Conservation (phyloP, 1,284 basidiomycete genomes). For the Cryptococcus depauperatus region DNA sequence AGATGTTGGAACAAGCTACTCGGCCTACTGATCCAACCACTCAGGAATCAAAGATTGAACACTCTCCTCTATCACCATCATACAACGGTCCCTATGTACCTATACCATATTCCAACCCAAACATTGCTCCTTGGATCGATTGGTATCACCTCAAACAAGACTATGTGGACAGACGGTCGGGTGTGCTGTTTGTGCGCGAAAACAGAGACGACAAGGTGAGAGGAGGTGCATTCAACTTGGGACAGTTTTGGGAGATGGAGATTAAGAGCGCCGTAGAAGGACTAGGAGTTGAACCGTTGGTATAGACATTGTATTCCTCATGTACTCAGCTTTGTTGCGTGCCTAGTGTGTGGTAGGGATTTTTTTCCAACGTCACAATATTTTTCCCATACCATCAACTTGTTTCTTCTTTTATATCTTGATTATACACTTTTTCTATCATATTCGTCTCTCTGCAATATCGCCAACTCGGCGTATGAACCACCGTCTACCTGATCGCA, state of each 20-base stretch:
- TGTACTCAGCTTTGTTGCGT: too few relatives aligned
- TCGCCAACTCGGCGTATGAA: not conserved
- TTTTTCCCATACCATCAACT: not conserved
- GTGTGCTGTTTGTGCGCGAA: conserved; percentile 60
- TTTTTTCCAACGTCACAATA: not conserved
- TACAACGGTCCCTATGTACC: conserved; percentile 42
- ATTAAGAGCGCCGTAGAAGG: conserved; percentile 67
- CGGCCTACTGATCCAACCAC: conserved; percentile 14
- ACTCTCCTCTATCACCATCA: conserved; percentile 30
- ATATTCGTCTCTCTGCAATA: not conserved
- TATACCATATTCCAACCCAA: conserved; percentile 36
- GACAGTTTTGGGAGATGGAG: conserved; percentile 80
- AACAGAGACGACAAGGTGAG: conserved; percentile 72
- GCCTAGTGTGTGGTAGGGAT: too few relatives aligned
- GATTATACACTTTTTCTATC: not conserved
- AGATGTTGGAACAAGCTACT: conserved; percentile 23
- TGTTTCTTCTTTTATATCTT: not conserved
- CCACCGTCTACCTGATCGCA: not conserved
- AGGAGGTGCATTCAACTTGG: conserved; percentile 71
- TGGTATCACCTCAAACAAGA: conserved; percentile 29
- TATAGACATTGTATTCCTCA: conserved; percentile 1
- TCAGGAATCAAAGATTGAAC: conserved; percentile 8
- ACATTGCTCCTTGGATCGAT: conserved; percentile 14
- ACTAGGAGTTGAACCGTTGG: conserved; percentile 46
- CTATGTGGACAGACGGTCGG: conserved; percentile 47